Evolutionary conservation across 495 filamentous ascomycete species (phyloP), one percentile per base, ranked within the genome.

Genomic region (Trichoderma virens): DNA sequence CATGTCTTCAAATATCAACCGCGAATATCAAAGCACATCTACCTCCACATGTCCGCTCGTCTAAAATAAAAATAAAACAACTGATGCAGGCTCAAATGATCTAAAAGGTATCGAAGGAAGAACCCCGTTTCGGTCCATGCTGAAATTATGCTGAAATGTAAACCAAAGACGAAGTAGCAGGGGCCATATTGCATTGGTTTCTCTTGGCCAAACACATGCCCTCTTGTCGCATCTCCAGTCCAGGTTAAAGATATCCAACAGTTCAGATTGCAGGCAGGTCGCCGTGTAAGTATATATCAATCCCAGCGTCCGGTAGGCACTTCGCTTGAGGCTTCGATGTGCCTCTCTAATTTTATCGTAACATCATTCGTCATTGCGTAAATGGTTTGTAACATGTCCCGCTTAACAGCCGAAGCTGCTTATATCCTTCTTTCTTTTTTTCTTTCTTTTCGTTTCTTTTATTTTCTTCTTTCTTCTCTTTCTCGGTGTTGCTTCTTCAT

Each of bases 31-130:
- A 51, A 51, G 20, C 18, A 51, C 7, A n/a, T 56, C 51, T 28
- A 56, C 25, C 51, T 56, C 25, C 16, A 30, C 8, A 27, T 30
- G 1, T 16, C 51, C 51, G 23, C 25, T 31, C 9, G 16, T 45
- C 41, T 45, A n/a, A 45, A 18, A 45, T 35, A 11, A 35, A 35
- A 35, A 35, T 35, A 35, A 35, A 35, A 11, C 32, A 35, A 35
- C 32, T 11, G 11, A 35, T 35, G 32, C 11, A 35, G 32, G 32
- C 32, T 11, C 11, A 11, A 11, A 11, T 5, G 1, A 25, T 47
- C 43, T 47, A 38, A 61, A 39, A 56, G 51, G 51, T 56, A 56
- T 56, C 51, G 23, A 56, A 56, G 25, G 16, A 56, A 51, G 7
- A 56, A 56, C 4, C 4, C 25, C 51, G 25, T 30, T 28, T 30